Evolutionary conservation across 331 rosid species (phyloP).

Genomic region (Acacia pycnantha): DNA sequence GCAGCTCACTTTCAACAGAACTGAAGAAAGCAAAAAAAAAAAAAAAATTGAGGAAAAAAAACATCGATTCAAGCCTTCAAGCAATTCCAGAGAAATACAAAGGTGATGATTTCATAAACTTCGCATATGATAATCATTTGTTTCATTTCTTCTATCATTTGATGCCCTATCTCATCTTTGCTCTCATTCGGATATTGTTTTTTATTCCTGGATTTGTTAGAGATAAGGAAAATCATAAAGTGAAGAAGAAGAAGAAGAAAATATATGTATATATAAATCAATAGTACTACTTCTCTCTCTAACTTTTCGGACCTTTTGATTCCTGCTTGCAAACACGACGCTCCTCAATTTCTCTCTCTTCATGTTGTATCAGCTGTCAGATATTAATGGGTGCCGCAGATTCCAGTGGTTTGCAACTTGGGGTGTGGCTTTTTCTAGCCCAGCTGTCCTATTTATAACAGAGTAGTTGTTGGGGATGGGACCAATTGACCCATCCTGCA

Average conservation of each 20-base stretch:
- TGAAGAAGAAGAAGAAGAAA: not conserved
- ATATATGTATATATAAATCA: not conserved
- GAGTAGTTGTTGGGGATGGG: constrained; percentile 77
- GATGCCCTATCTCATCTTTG: constrained; percentile 23
- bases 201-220: constrained; percentile 27
- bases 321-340: not conserved
- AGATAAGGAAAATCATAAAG: constrained; percentile 3
- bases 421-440: constrained; percentile 61
- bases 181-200: constrained; percentile 10
- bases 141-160: not conserved
- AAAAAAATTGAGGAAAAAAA: not conserved
- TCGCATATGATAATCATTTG: constrained; percentile 3
- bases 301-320: constrained; percentile 6
- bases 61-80: constrained; percentile 28
- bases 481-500: constrained; percentile 70
- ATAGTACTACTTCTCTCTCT: constrained; percentile 12
- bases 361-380: constrained; percentile 47
- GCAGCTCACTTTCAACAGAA: constrained; percentile 18
- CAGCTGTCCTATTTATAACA: constrained; percentile 60
- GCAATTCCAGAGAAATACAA: constrained; percentile 22
- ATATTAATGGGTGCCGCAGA: constrained; percentile 67
- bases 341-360: constrained; percentile 40
- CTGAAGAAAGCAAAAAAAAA: constrained; percentile 1
- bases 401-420: constrained; percentile 69
- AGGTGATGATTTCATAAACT: constrained; percentile 37